Evolutionary conservation across 768 basidiomycete genomes (phyloP).

Genomic region (Russula lepida): DNA sequence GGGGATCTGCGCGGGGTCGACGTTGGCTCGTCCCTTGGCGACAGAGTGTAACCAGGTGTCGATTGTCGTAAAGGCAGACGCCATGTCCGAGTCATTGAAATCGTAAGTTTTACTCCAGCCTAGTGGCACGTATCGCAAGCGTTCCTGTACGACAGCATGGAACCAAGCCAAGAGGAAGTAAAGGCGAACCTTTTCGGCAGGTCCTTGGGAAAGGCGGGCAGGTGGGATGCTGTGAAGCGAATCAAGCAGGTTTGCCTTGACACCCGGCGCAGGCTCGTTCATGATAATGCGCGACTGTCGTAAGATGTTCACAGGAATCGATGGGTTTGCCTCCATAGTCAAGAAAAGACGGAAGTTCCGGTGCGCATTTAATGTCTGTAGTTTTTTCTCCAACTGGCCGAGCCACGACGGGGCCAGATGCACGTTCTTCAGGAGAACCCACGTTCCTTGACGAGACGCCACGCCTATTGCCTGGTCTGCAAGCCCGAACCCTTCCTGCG

Average conservation of each 20-base stretch:
- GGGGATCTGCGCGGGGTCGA: constrained; percentile 86
- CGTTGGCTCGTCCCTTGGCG: constrained; percentile 83
- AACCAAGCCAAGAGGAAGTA: constrained; percentile 99
- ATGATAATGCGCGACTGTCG: constrained; percentile 94
- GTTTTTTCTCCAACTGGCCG: constrained; percentile 89
- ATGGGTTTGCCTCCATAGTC: constrained; percentile 94
- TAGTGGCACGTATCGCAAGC: constrained; percentile 88
- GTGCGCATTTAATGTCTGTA: constrained; percentile 85
- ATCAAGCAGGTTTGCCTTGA: constrained; percentile 93
- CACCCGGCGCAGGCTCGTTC: constrained; percentile 97
- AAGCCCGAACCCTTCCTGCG: constrained; percentile 91
- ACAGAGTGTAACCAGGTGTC: constrained; percentile 78
- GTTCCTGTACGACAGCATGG: constrained; percentile 96
- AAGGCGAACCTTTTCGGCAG: constrained; percentile 84
- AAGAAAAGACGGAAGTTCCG: constrained; percentile 94
- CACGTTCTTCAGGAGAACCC: constrained; percentile 97
- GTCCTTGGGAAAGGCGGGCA: constrained; percentile 70
- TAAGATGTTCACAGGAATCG: constrained; percentile 93
- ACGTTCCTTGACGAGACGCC: constrained; percentile 87
- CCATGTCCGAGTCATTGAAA: constrained; percentile 98
- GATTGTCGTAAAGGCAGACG: constrained; percentile 85
- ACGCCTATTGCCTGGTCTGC: constrained; percentile 94
- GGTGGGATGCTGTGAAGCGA: constrained; percentile 69
- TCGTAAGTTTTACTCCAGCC: constrained; percentile 98
- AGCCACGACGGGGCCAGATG: constrained; percentile 96